These are phyloP conservation scores for Phoenix dactylifera DNA, from an alignment of 176 grass and related monocot genomes.

Conservation along the genomic window DNA sequence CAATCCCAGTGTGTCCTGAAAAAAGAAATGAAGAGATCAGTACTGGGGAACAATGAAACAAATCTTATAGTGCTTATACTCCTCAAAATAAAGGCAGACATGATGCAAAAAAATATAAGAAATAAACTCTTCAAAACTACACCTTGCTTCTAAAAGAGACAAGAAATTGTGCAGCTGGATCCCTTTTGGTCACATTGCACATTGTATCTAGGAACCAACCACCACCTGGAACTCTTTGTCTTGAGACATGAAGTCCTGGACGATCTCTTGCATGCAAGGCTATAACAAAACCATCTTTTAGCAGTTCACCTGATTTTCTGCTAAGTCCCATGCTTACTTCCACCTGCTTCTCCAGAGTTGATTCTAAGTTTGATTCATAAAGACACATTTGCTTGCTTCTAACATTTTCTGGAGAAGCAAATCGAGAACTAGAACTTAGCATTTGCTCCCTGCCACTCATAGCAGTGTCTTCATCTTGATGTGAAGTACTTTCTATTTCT, in stretches of 20 bases:
- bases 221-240: slow-evolving; percentile 62
- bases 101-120: slow-evolving; percentile 4
- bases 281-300: slow-evolving; percentile 83
- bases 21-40: neutral
- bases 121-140: slow-evolving; percentile 5
- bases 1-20: slow-evolving; percentile 82
- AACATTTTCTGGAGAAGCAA: slow-evolving; percentile 83
- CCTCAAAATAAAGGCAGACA: slow-evolving; percentile 4
- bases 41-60: no score
- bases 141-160: slow-evolving; percentile 78
- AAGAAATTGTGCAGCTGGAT: slow-evolving; percentile 91
- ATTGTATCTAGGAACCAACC: slow-evolving; percentile 90
- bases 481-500: slow-evolving; percentile 47
- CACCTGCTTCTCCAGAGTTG: slow-evolving; percentile 44
- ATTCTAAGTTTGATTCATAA: slow-evolving; percentile 57
- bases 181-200: slow-evolving; percentile 74
- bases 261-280: slow-evolving; percentile 58
- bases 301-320: slow-evolving; percentile 47
- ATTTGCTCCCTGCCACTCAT: slow-evolving; percentile 13
- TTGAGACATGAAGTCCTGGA: slow-evolving; percentile 64
- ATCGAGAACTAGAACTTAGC: slow-evolving; percentile 40
- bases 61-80: no score
- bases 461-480: slow-evolving; percentile 60
- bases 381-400: slow-evolving; percentile 60
- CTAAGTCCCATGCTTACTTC: slow-evolving; percentile 6